Evolutionary conservation across 2,329 filamentous ascomycete species (phyloP), one percentile per base, ranked within the genome.

Genomic region (Claviceps cyperi): DNA sequence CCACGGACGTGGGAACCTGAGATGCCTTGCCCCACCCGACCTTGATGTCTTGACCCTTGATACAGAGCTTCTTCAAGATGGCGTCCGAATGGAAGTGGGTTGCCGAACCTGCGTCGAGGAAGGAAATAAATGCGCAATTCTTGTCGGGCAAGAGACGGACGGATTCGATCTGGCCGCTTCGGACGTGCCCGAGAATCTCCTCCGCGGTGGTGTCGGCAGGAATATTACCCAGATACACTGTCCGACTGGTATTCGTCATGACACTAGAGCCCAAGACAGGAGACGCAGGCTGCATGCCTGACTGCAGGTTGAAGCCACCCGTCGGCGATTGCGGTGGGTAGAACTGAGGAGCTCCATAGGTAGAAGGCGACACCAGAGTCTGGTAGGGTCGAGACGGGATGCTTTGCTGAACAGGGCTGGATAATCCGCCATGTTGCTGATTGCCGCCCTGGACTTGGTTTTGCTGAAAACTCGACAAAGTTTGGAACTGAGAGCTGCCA

Each of bases 71-170:
- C 77, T 98, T 98, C 78, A 98, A 79, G 70, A 98, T 98, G 58
- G 92, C 92, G 75, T 98, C 92, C 19, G 92, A 98, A 74, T 98
- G 92, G 72, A 98, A 98, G 66, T 98, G 92, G 21, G 91, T 97
- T 51, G 92, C 92, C 32, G 92, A 96, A 71, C 90, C 95, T 60
- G 90, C 89, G 63, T 98, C 92, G 57, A 98, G 76, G 74, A 98
- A 98, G 7, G 92, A 98, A 65, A 98, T 97, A 75, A 98, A 98
- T 52, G 92, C 92, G 64, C 92, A 98, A 76, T 97, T 98, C 86
- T 97, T 98, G 71, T 98, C 92, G 22, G 91, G 88, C 50, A 98
- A 76, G 56, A 98, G 78, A 59, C 92, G 85, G 49, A 98, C 92
- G n/a, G 92, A 97, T 73, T 98, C 92, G 61, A 98, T 97, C 66